A percentile compares a stretch with the other conserved stretches of the same genome.
These are phyloP conservation scores for Urostyla sp. DNA, from an alignment of 73 alveolate genomes.

Conservation along the genomic window DNA sequence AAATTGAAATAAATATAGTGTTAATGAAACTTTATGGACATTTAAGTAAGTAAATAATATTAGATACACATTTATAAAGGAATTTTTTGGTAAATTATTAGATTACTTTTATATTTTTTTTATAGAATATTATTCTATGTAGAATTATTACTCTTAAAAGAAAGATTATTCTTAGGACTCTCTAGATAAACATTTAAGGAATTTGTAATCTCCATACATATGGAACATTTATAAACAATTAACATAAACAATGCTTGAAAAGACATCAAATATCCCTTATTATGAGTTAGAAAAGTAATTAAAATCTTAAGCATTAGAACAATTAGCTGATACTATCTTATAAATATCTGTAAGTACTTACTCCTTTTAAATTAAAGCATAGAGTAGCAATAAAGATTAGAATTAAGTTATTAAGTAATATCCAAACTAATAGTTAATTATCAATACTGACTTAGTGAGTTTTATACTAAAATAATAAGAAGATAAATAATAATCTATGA, in stretches of 20 bases:
- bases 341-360: slow-evolving; percentile 17
- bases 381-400: slow-evolving; percentile 29
- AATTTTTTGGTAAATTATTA: slow-evolving; percentile 27
- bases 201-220: slow-evolving; percentile 30
- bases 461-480: slow-evolving; percentile 28
- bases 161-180: background rate
- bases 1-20: background rate
- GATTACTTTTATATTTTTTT: background rate
- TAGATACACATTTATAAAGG: slow-evolving; percentile 34
- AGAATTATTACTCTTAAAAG: background rate
- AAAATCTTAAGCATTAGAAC: slow-evolving; percentile 14
- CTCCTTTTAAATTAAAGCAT: background rate
- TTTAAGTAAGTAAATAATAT: slow-evolving; percentile 26
- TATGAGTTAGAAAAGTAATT: slow-evolving; percentile 21
- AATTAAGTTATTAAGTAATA: slow-evolving; percentile 4
- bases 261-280: slow-evolving; percentile 11
- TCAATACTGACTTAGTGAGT: background rate
- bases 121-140: background rate
- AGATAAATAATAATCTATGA: slow-evolving; percentile 23
- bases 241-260: slow-evolving; percentile 16
- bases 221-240: slow-evolving; percentile 63
- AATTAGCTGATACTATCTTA: slow-evolving; percentile 1
- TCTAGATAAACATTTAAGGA: slow-evolving; percentile 30
- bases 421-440: slow-evolving; percentile 37
- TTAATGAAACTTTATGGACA: slow-evolving; percentile 4